Evolutionary conservation across 2,329 filamentous ascomycete genomes (phyloP).

Genomic region (Coniochaeta sp.): DNA sequence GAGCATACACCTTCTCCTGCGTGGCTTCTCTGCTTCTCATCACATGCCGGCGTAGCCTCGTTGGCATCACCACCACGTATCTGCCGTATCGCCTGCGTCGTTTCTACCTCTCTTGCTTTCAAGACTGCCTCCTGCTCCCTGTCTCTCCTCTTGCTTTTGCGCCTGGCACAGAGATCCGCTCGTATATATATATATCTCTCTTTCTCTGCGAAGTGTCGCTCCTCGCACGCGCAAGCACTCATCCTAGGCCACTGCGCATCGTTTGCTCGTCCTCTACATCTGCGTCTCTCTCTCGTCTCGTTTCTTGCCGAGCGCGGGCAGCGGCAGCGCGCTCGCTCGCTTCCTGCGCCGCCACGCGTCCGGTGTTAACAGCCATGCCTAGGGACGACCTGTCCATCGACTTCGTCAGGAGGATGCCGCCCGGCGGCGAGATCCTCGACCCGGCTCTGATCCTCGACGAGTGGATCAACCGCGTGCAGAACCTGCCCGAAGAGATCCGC

Average conservation of each 20-base stretch:
- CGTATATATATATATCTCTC: no score
- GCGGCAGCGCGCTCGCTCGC: background rate
- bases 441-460: slow-evolving; percentile 69
- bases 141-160: background rate
- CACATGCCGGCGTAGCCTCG: background rate
- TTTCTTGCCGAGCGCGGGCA: background rate
- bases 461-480: slow-evolving; percentile 67
- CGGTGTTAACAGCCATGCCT: slow-evolving; percentile 57
- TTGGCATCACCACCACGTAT: background rate
- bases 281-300: background rate
- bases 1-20: background rate
- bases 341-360: slow-evolving; percentile 8
- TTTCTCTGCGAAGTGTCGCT: background rate
- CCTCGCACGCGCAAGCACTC: background rate
- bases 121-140: background rate
- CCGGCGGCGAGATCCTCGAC: slow-evolving; percentile 48
- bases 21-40: background rate
- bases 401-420: slow-evolving; percentile 60
- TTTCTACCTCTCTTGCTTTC: background rate
- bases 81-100: background rate
- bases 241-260: background rate
- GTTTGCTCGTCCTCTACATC: background rate
- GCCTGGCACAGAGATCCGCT: background rate
- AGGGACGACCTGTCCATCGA: slow-evolving; percentile 68
- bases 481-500: slow-evolving; percentile 73